Evolutionary conservation across 176 grass and related monocot genomes (phyloP), one percentile per base, ranked within the genome.

Genomic region (Carex scoparia): DNA sequence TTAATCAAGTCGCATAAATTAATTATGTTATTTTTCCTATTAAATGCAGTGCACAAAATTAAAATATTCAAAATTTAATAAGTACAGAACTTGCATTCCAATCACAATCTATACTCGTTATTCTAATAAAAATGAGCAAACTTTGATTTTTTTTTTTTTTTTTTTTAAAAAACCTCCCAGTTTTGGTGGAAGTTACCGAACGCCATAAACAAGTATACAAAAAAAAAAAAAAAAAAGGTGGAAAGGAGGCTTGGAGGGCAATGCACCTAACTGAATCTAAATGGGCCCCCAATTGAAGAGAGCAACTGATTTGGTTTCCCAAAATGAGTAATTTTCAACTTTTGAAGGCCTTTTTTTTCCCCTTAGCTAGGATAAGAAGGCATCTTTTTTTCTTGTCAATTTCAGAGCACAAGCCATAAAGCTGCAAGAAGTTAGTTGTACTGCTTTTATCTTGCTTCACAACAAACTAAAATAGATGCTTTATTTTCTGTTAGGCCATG

Each of bases 211-310:
- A 10, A 14, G 23, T 10, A 38, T 11, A 27, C 51, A 49, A 73
- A 73, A 48, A 49, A 49, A 49, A 73, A 73, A 48, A 49, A 49
- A 14, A 14, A 68, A 68, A 1, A 16, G 5, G 14, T 8, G 18
- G 28, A 76, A 76, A 54, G 5, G 23, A 76, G 19, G 1, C 12
- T 76, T 77, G 44, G 46, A 76, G 5, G 7, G 73, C 73, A 49
- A 55, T 31, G 28, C 12, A 56, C 10, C 27, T 7, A 55, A 51
- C 12, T 55, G 72, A 76, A 77, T 77, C 46, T 77, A 0, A 76
- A 77, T 56, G 73, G 73, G 73, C 73, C 49, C 73, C 73, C 73
- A 54, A 32, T 55, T 77, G 30, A 56, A 77, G 23, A 56, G 49
- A 77, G 46, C 73, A 77, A 56, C n/a, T 7, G 4, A 56, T 77